phyloP scores from a whole-genome alignment of 495 filamentous ascomycete genomes.

The Penicillium atrosanguineum region DNA sequence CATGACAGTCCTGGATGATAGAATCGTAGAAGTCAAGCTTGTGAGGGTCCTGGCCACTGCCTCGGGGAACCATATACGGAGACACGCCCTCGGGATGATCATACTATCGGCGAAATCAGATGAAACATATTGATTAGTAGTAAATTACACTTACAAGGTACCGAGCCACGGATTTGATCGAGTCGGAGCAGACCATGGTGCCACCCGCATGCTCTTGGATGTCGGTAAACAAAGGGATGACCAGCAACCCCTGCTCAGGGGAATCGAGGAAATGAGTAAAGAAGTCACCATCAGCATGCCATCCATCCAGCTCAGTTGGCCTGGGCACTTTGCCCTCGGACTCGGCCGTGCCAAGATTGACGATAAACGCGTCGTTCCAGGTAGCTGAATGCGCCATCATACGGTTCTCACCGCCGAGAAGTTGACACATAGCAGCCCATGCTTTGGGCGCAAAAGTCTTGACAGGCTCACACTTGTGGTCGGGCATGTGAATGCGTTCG shows the following conservation, averaged over 20 bases:
- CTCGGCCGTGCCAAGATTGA: conserved; percentile 65
- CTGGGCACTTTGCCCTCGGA: conserved; percentile 47
- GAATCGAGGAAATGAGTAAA: conserved; percentile 75
- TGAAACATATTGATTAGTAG: not conserved
- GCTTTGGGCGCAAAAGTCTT: conserved; percentile 63
- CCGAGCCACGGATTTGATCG: conserved; percentile 54
- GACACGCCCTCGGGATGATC: conserved; percentile 67
- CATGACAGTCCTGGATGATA: conserved; percentile 45
- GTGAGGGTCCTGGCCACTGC: conserved; percentile 37
- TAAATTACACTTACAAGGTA: conserved; percentile 43
- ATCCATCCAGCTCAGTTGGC: conserved; percentile 53
- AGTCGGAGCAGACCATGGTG: conserved; percentile 63
- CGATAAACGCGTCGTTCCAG: conserved; percentile 70
- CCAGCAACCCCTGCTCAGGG: conserved; percentile 67
- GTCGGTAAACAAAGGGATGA: conserved; percentile 69
- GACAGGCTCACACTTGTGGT: conserved; percentile 51
- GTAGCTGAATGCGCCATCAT: conserved; percentile 45
- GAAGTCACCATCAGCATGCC: conserved; percentile 79
- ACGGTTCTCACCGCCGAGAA: conserved; percentile 64
- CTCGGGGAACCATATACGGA: conserved; percentile 61
- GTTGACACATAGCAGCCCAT: conserved; percentile 67
- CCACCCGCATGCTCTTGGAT: conserved; percentile 61
- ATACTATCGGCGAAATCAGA: conserved; percentile 26
- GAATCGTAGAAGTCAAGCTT: conserved; percentile 51
- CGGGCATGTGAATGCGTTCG: conserved; percentile 65